phyloP scores from a whole-genome alignment of 805 yeast genomes.

The Lipomyces yamanashiensis region DNA sequence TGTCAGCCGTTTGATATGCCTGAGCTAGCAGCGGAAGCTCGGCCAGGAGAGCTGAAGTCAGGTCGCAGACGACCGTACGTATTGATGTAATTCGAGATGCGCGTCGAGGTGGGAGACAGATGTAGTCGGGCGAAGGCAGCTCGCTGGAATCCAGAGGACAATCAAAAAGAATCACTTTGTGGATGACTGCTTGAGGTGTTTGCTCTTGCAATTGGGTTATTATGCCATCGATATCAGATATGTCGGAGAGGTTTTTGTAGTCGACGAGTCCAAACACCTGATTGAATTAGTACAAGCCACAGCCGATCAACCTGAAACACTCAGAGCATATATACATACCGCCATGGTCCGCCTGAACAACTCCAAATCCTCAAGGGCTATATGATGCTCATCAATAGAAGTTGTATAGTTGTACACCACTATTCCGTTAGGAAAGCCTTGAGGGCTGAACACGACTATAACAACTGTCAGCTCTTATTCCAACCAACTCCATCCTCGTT shows the following conservation, averaged over 20 bases:
- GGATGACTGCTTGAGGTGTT: conserved; percentile 61
- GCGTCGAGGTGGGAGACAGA: conserved; percentile 39
- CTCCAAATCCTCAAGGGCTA: conserved; percentile 83
- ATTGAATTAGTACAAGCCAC: neutral
- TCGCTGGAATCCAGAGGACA: conserved; percentile 41
- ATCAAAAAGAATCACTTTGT: conserved; percentile 60
- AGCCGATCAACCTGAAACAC: neutral
- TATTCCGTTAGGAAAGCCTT: conserved; percentile 79
- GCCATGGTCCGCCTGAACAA: conserved; percentile 81
- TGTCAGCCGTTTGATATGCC: conserved; percentile 36
- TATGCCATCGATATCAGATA: conserved; percentile 41
- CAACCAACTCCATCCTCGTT: neutral
- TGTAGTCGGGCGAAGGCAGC: conserved; percentile 28
- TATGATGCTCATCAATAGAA: conserved; percentile 57
- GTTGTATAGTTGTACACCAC: conserved; percentile 62
- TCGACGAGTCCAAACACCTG: conserved; percentile 52
- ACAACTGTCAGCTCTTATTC: neutral
- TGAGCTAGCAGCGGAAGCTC: conserved; percentile 65
- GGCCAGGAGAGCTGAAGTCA: conserved; percentile 65
- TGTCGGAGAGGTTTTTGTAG: conserved; percentile 39
- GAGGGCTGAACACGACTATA: conserved; percentile 71
- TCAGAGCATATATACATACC: conserved; percentile 42
- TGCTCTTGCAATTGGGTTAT: conserved; percentile 50
- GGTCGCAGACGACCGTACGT: conserved; percentile 64
- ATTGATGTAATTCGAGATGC: conserved; percentile 45